These are phyloP conservation scores for Mortierella hygrophila DNA, from an alignment of 192 early-diverging fungal genomes.

Conservation along the genomic window DNA sequence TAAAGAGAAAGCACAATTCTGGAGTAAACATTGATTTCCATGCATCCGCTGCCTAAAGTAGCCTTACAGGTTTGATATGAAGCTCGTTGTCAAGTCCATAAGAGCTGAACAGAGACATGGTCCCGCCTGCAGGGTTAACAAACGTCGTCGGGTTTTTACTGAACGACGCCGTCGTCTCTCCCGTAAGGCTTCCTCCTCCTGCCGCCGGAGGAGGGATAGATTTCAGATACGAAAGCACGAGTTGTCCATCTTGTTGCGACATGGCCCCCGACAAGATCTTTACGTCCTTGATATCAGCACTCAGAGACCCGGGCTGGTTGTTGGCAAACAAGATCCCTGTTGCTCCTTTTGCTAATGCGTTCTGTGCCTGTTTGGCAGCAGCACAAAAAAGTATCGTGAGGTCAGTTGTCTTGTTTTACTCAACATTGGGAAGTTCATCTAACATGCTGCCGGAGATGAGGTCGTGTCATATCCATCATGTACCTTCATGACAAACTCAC, in stretches of 20 bases:
- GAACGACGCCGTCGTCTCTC: neutral
- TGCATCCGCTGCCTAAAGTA: neutral
- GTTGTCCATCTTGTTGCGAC: constrained; percentile 53
- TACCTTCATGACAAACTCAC: constrained; percentile 64
- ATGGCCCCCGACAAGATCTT: constrained; percentile 67
- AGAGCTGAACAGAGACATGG: constrained; percentile 76
- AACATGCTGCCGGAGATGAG: neutral
- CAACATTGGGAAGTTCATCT: neutral
- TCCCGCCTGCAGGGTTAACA: constrained; percentile 65
- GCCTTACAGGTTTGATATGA: constrained; percentile 35
- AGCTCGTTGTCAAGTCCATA: constrained; percentile 66
- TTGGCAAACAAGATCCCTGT: constrained; percentile 77
- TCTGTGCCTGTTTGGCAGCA: constrained; percentile 58
- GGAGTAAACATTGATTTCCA: neutral
- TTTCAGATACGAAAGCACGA: constrained; percentile 52
- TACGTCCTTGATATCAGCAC: constrained; percentile 11
- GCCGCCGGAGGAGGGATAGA: constrained; percentile 25
- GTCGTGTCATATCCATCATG: neutral
- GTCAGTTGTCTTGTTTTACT: neutral
- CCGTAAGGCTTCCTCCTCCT: constrained; percentile 53
- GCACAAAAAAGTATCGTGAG: neutral
- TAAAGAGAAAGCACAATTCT: neutral
- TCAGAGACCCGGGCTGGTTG: constrained; percentile 13
- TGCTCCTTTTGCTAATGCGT: constrained; percentile 72
- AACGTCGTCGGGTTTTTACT: constrained; percentile 28